Base-by-base conservation (phyloP, 768 basidiomycete species). In the Naganishia vaughanmartiniae region DNA sequence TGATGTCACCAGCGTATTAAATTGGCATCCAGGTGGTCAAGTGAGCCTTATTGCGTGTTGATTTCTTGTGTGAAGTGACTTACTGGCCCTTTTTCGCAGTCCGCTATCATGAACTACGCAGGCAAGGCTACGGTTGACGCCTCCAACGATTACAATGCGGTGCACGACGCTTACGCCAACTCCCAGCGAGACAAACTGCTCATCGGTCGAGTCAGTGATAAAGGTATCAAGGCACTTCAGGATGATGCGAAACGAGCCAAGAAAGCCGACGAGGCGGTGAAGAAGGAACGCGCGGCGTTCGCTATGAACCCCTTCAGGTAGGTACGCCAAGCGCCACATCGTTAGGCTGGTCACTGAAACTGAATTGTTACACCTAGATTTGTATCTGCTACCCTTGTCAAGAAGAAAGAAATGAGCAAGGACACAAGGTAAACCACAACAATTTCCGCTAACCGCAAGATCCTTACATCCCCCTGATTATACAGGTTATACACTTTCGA, bases 41-140 rank as follows among this genome's bases (percentile, higher is more conserved):
- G 57, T 58, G n/a, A 21, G 34, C 21, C 30, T 34, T 34, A 14
- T 21, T 24, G 11, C 33, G 2, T n/a, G n/a, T 10, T 58, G n/a
- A 42, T 42, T 42, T 7, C 15, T 11, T 11, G 42, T 42, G 42
- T 42, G 42, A 42, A 42, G 17, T 15, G 7, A 42, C 42, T 42
- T 30, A 34, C 57, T 36, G 34, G 5, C 21, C 39, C 33, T n/a
- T 58, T 26, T 51, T 1, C n/a, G 19, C 39, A 66, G 46, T 34
- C 70, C 26, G 70, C 70, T n/a, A 71, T 71, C 55, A 24, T 67
- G 30, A 60, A 54, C 21, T 71, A 71, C 34, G 70, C 70, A 0
- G 70, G 65, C 12, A 71, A 71, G 45, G 70, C 66, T 12, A 71
- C 70, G 15, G 70, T 67, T n/a, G 65, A 71, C n/a, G 36, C 65